These are phyloP conservation scores for Thalassiosira mediterranea DNA, from an alignment of 352 stramenopile species.

Conservation along the genomic window DNA sequence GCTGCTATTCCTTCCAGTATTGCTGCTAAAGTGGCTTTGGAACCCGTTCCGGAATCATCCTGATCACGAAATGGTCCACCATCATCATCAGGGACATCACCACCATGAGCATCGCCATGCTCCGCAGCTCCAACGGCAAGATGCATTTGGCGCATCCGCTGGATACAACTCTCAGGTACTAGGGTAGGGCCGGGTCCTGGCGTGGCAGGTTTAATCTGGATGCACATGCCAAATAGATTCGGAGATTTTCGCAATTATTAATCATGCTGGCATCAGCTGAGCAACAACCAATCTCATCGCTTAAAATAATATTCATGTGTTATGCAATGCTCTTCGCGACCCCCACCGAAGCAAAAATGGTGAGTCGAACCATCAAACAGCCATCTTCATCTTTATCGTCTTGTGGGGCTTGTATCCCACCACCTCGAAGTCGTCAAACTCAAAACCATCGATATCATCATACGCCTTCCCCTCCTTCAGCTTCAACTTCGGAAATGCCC, in stretches of 20 bases:
- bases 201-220: conserved; percentile 2
- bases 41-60: conserved; percentile 7
- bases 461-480: conserved; percentile 89
- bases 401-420: conserved; percentile 94
- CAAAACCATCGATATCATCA: conserved; percentile 93
- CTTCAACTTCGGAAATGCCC: conserved; percentile 93
- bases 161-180: not conserved
- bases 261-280: not conserved
- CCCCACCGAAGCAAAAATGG: not conserved
- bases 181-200: not conserved
- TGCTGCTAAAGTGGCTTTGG: conserved; percentile 29
- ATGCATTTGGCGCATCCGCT: conserved; percentile 20
- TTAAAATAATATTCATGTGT: conserved; percentile 5
- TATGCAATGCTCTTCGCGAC: not conserved
- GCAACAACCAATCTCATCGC: conserved; percentile 7
- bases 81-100: conserved; percentile 12
- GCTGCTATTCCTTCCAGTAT: conserved; percentile 23
- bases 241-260: too few species aligned
- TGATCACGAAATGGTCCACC: not conserved
- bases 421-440: conserved; percentile 95
- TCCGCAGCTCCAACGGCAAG: conserved; percentile 17
- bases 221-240: too few species aligned
- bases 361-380: conserved; percentile 74
- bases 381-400: conserved; percentile 99
- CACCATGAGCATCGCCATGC: conserved; percentile 13